phyloP scores from a whole-genome alignment of 306 rosid species.

The Vigna hirtella region DNA sequence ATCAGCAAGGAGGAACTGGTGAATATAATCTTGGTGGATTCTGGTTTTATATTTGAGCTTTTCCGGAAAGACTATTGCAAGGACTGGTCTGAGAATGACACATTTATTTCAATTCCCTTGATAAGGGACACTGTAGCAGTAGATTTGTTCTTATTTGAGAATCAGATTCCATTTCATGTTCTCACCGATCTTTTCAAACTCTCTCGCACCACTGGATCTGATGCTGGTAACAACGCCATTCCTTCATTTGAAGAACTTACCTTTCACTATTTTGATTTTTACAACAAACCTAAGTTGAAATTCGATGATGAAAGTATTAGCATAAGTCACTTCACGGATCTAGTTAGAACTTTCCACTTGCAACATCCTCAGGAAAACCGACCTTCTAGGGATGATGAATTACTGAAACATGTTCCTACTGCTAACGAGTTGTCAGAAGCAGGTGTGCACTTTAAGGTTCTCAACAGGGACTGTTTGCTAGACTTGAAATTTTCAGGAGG shows the following conservation, averaged over 20 bases:
- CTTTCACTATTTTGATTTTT: slow-evolving; percentile 18
- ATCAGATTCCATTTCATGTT: slow-evolving; percentile 43
- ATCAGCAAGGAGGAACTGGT: slow-evolving; percentile 30
- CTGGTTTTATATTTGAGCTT: slow-evolving; percentile 37
- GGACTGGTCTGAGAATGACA: background rate
- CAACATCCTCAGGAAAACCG: slow-evolving; percentile 1
- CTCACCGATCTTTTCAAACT: slow-evolving; percentile 10
- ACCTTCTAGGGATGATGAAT: background rate
- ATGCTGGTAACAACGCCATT: rapidly evolving
- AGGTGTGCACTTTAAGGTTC: slow-evolving; percentile 30
- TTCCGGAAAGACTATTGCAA: background rate
- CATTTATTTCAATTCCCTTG: slow-evolving; percentile 31
- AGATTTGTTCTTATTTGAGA: slow-evolving; percentile 48
- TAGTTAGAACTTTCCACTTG: slow-evolving; percentile 43
- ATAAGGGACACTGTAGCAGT: background rate
- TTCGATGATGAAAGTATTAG: background rate
- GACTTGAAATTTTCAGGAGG: slow-evolving; percentile 40
- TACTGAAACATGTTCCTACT: slow-evolving; percentile 6
- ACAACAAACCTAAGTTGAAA: slow-evolving; percentile 14
- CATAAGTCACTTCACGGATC: slow-evolving; percentile 52
- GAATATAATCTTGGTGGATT: slow-evolving; percentile 36
- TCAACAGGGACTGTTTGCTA: background rate
- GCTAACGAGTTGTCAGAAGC: slow-evolving; percentile 47
- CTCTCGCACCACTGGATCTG: background rate
- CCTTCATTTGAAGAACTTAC: slow-evolving; percentile 40